phyloP scores from a whole-genome alignment of 2,329 filamentous ascomycete species.

The Beauveria scarabaeidicola region DNA sequence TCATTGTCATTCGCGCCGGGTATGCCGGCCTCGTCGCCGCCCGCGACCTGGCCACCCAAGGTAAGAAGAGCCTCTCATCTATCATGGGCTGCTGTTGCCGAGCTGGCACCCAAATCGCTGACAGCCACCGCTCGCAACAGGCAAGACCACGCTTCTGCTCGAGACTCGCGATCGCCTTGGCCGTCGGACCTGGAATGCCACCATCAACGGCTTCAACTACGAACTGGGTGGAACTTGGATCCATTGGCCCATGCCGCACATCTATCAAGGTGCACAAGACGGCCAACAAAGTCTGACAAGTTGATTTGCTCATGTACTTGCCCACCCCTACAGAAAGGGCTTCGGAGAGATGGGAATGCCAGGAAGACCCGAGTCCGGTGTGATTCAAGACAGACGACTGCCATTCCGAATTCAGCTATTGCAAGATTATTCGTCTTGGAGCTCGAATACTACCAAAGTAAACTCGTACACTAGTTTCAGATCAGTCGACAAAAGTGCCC shows the following conservation, averaged over 20 bases:
- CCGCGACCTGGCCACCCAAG: slow-evolving; percentile 19
- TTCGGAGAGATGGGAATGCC: too few relatives aligned
- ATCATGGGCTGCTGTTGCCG: not conserved
- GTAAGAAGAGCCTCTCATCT: slow-evolving; percentile 12
- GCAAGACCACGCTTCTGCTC: slow-evolving; percentile 24
- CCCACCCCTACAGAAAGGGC: too few relatives aligned
- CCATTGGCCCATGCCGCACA: slow-evolving; percentile 29
- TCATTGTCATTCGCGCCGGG: slow-evolving; percentile 18
- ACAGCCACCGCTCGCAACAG: not conserved
- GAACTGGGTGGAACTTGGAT: slow-evolving; percentile 38
- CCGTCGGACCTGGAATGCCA: slow-evolving; percentile 30
- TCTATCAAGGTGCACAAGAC: slow-evolving; percentile 19
- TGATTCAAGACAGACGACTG: too few relatives aligned
- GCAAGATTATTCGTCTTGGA: too few relatives aligned
- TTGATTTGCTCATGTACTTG: too few relatives aligned
- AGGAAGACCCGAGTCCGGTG: too few relatives aligned
- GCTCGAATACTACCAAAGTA: too few relatives aligned
- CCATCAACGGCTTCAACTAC: slow-evolving; percentile 26
- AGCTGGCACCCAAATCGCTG: not conserved
- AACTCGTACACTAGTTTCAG: too few relatives aligned
- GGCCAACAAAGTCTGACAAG: not conserved
- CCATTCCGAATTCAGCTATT: too few relatives aligned
- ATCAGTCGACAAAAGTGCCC: too few relatives aligned
- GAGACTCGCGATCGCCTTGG: slow-evolving; percentile 34
- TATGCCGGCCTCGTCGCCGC: slow-evolving; percentile 24